Evolutionary conservation across 306 rosid species (phyloP), one percentile per base, ranked within the genome.

Genomic region (Cucurbita moschata): DNA sequence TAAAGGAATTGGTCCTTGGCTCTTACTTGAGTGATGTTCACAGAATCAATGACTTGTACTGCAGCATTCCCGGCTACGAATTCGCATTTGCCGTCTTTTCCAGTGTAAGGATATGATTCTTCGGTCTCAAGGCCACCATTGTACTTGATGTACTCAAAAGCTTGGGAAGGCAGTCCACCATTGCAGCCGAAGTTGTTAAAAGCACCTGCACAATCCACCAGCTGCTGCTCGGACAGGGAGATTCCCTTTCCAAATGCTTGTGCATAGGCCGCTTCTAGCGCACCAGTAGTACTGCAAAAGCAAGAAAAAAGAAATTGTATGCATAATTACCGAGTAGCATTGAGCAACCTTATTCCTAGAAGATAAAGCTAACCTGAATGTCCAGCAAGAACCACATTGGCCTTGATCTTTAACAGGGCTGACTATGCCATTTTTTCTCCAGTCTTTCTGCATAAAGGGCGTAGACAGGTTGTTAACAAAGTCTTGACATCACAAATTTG

Each of bases 111-210:
- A 83, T 94, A 94, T 64, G 95, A 87, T 74, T 79, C 81, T 82
- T 91, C 99, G 8, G 96, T 85, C 56, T 86, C 95, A 79, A 94
- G 90, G 75, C 99, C 99, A 16, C 99, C 97, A 65, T 87, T 94
- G 85, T 80, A 88, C 64, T 91, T 94, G 46, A 94, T 85, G 82
- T 91, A 94, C 74, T 95, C 99, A 79, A 89, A 95, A 76, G 99
- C 99, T 75, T 95, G 99, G 63, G 99, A 95, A 9, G 99, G 99
- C 77, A 95, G 83, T 23, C 99, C 99, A 30, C 99, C 99, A 5
- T 50, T 0, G 81, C 96, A 95, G 73, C 99, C 99, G 46, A 80
- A 85, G 88, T 95, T 95, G 75, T 91, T 95, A 85, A 91, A 94
- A 83, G 87, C 78, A 75, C 96, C 81, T 6, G 96, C 99, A 46